These are phyloP conservation scores for Nicotiana knightiana DNA, from an alignment of 257 asterid species.

Conservation along the genomic window DNA sequence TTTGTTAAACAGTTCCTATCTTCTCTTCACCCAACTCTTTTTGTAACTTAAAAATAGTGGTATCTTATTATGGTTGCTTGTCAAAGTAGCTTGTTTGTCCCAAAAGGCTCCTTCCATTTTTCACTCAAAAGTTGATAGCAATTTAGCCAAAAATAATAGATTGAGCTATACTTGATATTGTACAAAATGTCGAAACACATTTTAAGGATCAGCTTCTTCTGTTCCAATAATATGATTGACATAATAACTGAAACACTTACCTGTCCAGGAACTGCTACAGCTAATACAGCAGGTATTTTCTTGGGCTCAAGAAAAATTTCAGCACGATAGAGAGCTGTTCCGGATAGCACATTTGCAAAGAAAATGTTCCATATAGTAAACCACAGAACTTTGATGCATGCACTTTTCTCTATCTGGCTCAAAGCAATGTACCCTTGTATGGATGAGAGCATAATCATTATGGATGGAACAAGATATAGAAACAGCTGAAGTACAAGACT, in stretches of 20 bases:
- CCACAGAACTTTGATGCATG: constrained; percentile 78
- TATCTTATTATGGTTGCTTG: not conserved
- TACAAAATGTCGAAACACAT: not conserved
- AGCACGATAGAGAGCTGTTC: constrained; percentile 67
- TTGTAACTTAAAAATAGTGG: too few relatives aligned
- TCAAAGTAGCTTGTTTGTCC: not conserved
- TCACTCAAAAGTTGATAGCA: not conserved
- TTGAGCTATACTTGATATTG: not conserved
- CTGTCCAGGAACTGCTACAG: constrained; percentile 96
- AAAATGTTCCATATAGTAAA: constrained; percentile 89
- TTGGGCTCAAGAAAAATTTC: constrained; percentile 73
- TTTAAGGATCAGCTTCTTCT: not conserved
- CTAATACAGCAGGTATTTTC: constrained; percentile 66
- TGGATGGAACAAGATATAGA: constrained; percentile 61
- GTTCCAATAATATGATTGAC: not conserved
- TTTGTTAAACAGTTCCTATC: not conserved
- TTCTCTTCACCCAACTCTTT: not conserved
- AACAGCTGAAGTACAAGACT: constrained; percentile 81
- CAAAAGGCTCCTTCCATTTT: not conserved
- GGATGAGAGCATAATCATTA: constrained; percentile 77
- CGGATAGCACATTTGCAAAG: constrained; percentile 90
- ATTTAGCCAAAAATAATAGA: not conserved
- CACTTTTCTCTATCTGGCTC: constrained; percentile 87
- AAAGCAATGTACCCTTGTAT: constrained; percentile 86
- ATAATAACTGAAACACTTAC: constrained; percentile 28